A percentile compares a stretch with the other conserved stretches of the same genome.
Conservation (phyloP, 768 basidiomycete species). For the Tricholomella constricta region DNA sequence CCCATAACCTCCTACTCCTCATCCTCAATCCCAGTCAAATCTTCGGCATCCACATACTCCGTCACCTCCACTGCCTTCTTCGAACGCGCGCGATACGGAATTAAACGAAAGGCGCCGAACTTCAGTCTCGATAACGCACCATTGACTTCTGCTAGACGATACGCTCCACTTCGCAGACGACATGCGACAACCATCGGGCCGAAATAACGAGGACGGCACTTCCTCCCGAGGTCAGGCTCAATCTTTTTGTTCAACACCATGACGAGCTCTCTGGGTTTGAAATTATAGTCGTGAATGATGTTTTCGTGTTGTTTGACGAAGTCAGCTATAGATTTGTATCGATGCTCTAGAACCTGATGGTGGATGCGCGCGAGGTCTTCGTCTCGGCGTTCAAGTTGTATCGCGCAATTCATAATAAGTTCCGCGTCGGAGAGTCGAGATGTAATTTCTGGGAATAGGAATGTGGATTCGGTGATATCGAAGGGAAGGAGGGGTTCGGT, state of each 20-base stretch:
- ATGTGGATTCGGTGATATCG: slow-evolving; percentile 26
- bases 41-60: not conserved
- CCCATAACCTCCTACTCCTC: not conserved
- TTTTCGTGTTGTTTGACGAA: slow-evolving; percentile 15
- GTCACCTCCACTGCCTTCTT: not conserved
- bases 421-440: not conserved
- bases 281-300: slow-evolving; percentile 26
- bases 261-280: slow-evolving; percentile 27
- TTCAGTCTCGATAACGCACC: slow-evolving; percentile 4
- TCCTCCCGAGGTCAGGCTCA: not conserved
- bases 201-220: not conserved
- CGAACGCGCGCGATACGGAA: slow-evolving; percentile 9
- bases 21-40: not conserved
- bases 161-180: not conserved
- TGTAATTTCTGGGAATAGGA: not conserved
- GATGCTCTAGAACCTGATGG: not conserved
- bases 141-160: slow-evolving; percentile 4
- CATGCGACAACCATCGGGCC: too few species aligned
- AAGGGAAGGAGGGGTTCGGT: slow-evolving; percentile 35
- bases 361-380: slow-evolving; percentile 15
- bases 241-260: slow-evolving; percentile 28
- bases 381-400: not conserved
- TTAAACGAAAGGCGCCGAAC: slow-evolving; percentile 10
- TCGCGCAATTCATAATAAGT: not conserved
- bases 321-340: not conserved